phyloP scores from a whole-genome alignment of 768 basidiomycete species.

The Tephrocybe sp. region DNA sequence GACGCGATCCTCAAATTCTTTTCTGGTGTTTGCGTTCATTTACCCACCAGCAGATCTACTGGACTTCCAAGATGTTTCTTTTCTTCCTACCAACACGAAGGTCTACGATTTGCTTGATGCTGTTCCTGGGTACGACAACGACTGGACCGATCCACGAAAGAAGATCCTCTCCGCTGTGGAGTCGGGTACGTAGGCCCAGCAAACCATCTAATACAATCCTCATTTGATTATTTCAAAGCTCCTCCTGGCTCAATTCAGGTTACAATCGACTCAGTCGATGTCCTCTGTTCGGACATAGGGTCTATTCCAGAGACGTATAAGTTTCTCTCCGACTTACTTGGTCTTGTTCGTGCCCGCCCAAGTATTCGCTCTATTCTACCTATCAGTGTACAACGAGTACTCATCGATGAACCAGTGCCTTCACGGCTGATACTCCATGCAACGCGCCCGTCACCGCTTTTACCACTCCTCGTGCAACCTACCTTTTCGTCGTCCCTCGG shows the following conservation, averaged over 20 bases:
- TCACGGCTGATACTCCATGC: conserved; percentile 65
- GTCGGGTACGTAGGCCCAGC: conserved; percentile 30
- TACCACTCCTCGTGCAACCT: conserved; percentile 58
- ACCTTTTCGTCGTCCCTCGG: conserved; percentile 64
- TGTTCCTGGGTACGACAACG: conserved; percentile 54
- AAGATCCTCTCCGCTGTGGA: conserved; percentile 43
- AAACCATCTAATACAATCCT: conserved; percentile 13
- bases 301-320: conserved; percentile 54
- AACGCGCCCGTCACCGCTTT: conserved; percentile 45
- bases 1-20: conserved; percentile 18
- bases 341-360: conserved; percentile 43
- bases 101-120: conserved; percentile 49
- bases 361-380: conserved; percentile 33
- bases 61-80: conserved; percentile 21
- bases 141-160: conserved; percentile 29
- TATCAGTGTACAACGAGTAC: conserved; percentile 2
- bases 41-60: conserved; percentile 48
- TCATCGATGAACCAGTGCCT: conserved; percentile 32
- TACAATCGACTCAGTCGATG: conserved; percentile 73
- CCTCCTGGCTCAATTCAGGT: conserved; percentile 54
- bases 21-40: conserved; percentile 59
- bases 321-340: conserved; percentile 49
- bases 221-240: conserved; percentile 26
- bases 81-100: conserved; percentile 29
- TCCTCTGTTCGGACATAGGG: conserved; percentile 56